phyloP scores from a whole-genome alignment of 768 basidiomycete genomes.

The Inosperma sp. region DNA sequence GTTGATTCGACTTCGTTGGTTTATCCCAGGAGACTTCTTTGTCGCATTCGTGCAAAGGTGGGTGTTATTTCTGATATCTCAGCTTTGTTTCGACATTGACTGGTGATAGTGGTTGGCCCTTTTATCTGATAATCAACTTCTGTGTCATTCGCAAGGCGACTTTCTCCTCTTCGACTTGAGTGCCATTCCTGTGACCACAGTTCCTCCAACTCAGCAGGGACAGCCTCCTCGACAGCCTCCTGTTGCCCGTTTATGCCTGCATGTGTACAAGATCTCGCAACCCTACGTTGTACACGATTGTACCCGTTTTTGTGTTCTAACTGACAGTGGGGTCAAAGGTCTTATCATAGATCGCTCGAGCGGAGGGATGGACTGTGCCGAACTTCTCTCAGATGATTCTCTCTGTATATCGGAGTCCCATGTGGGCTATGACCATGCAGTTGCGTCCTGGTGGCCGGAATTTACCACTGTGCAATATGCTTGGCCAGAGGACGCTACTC shows the following conservation, averaged over 20 bases:
- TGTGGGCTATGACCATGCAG: background rate
- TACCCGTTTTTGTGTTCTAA: background rate
- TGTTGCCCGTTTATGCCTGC: background rate
- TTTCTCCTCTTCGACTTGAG: background rate
- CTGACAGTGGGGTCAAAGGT: background rate
- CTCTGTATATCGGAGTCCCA: too few relatives aligned
- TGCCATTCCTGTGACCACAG: background rate
- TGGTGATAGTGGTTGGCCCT: background rate
- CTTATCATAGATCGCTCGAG: background rate
- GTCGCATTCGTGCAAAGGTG: background rate
- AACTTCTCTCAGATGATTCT: background rate
- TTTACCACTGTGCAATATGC: background rate
- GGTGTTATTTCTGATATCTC: too few relatives aligned
- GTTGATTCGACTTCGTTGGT: background rate
- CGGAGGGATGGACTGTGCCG: background rate
- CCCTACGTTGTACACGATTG: too few relatives aligned
- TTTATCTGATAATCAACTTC: background rate
- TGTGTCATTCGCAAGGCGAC: background rate
- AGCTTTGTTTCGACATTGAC: too few relatives aligned
- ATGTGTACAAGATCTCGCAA: background rate
- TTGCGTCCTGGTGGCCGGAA: background rate
- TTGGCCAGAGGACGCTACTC: background rate
- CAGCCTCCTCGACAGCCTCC: background rate
- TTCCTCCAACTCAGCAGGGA: background rate
- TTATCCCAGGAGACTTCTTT: slow-evolving; percentile 1